These are phyloP conservation scores for Hirsutella rhossiliensis DNA, from an alignment of 2,329 filamentous ascomycete species.

Conservation along the genomic window DNA sequence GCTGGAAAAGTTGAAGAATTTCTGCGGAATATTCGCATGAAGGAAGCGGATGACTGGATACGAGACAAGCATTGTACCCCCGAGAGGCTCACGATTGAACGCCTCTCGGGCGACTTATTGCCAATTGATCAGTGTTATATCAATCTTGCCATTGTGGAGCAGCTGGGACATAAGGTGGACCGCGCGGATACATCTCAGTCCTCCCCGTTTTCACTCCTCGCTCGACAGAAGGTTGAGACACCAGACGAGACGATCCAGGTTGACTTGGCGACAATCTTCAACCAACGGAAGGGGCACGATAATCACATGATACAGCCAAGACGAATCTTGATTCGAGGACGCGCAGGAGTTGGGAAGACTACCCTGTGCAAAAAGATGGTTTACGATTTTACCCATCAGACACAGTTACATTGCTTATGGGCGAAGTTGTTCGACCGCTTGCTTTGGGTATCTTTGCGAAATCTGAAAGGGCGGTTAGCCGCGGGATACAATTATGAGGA, in stretches of 20 bases:
- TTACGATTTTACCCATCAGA: constrained; percentile 15
- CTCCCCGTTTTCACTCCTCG: constrained; percentile 14
- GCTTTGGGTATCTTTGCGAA: constrained; percentile 26
- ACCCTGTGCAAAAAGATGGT: constrained; percentile 30
- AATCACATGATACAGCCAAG: constrained; percentile 9
- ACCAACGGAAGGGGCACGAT: constrained; percentile 8
- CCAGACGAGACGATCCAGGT: constrained; percentile 10
- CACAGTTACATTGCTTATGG: constrained; percentile 2
- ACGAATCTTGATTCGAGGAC: constrained; percentile 23
- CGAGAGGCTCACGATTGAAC: constrained; percentile 17
- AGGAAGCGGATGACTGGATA: constrained; percentile 9
- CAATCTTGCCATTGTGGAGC: constrained; percentile 24
- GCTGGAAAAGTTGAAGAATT: constrained; percentile 1
- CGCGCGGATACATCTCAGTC: constrained; percentile 2
- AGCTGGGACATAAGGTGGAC: constrained; percentile 4
- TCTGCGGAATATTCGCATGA: constrained; percentile 6
- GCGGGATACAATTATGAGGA: constrained; percentile 10
- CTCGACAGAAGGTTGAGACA: constrained; percentile 15
- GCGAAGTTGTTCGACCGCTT: constrained; percentile 19
- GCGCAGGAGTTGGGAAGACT: constrained; percentile 26
- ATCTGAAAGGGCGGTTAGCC: constrained; percentile 12
- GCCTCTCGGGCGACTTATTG: constrained; percentile 20
- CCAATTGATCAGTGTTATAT: constrained; percentile 25
- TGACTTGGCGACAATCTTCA: constrained; percentile 14
- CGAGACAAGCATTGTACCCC: constrained; percentile 10